A percentile compares a stretch with the other conserved stretches of the same genome.
phyloP scores from a whole-genome alignment of 352 stramenopile species.

The Phytophthora hibernalis region DNA sequence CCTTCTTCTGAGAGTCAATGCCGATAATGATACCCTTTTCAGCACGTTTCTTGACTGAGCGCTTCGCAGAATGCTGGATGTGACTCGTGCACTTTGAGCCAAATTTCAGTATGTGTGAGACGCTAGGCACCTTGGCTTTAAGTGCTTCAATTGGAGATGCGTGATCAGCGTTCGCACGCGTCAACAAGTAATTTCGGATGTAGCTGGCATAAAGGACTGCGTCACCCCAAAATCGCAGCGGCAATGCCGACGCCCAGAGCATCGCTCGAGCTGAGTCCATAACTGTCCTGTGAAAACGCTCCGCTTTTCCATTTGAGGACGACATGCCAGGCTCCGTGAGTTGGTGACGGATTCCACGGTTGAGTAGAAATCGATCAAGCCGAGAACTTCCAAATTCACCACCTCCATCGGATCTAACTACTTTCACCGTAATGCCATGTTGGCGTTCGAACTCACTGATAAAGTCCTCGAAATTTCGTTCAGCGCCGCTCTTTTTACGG shows the following conservation, averaged over 20 bases:
- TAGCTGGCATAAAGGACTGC: neutral
- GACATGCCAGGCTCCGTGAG: conserved; percentile 3
- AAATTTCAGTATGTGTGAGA: conserved; percentile 11
- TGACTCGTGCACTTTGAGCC: neutral
- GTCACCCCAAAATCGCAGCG: conserved; percentile 2
- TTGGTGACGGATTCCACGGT: conserved; percentile 10
- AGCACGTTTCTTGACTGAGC: conserved; percentile 8
- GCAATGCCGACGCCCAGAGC: conserved; percentile 1
- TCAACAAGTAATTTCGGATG: conserved; percentile 1
- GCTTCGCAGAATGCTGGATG: neutral
- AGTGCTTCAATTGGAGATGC: conserved; percentile 2
- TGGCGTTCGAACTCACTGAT: conserved; percentile 14
- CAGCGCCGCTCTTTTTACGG: conserved; percentile 4
- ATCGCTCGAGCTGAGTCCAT: conserved; percentile 8
- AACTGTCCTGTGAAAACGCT: conserved; percentile 1
- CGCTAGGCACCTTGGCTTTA: neutral
- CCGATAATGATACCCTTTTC: too few relatives aligned
- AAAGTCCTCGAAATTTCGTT: neutral
- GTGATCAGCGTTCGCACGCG: neutral
- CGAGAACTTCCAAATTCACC: conserved; percentile 5
- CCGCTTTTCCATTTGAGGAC: conserved; percentile 7
- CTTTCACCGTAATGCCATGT: conserved; percentile 1
- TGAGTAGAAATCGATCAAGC: conserved; percentile 6
- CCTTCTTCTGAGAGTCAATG: too few relatives aligned
- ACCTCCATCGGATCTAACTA: conserved; percentile 5